Evolutionary conservation across 2,329 filamentous ascomycete genomes (phyloP), one percentile per base, ranked within the genome.

Genomic region (Aspergillus fructus): DNA sequence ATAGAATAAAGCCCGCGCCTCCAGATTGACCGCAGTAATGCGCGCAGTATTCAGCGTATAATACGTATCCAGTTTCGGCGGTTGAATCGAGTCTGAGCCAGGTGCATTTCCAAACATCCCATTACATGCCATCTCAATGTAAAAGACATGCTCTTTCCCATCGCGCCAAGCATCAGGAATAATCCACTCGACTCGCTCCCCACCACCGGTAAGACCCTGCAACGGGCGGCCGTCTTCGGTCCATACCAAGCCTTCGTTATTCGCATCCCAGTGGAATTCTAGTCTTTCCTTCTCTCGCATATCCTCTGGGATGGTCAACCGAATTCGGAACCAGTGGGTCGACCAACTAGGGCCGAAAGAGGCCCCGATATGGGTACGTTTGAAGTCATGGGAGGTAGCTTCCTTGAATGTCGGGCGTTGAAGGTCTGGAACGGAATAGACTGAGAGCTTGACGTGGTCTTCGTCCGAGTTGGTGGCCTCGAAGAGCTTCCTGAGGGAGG

Each of bases 61-160:
- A 71, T 89, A 90, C 66, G 83, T 89, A 79, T 97, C 86, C n/a
- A 90, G 89, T 59, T 89, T 82, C 0, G 94, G 94, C 13, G 94
- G 92, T 71, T 96, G 90, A 65, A 97, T 97, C 33, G 83, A 86
- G 72, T 96, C 91, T 24, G 91, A 91, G 19, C 89, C 89, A 0
- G 89, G 83, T 0, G 92, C 89, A 72, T 96, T 96, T 66, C 94
- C 94, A 77, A 97, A 97, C 93, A 97, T 97, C 74, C 89, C 88
- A 74, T 99, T 99, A 78, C 94, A 97, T 19, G 94, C 94, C 90
- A 97, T 96, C 78, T 99, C 94, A 63, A 99, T 88, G 74, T 97
- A 99, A 67, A 99, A 90, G 17, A 83, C 86, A 73, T 97, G 93
- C 68, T 92, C 85, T 71, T 93, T 87, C 53, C 91, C 93, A 72